Percentiles rank a stretch among this genome's conserved stretches.
phyloP scores from a whole-genome alignment of 2,329 filamentous ascomycete species.

The Monosporascus sp. region DNA sequence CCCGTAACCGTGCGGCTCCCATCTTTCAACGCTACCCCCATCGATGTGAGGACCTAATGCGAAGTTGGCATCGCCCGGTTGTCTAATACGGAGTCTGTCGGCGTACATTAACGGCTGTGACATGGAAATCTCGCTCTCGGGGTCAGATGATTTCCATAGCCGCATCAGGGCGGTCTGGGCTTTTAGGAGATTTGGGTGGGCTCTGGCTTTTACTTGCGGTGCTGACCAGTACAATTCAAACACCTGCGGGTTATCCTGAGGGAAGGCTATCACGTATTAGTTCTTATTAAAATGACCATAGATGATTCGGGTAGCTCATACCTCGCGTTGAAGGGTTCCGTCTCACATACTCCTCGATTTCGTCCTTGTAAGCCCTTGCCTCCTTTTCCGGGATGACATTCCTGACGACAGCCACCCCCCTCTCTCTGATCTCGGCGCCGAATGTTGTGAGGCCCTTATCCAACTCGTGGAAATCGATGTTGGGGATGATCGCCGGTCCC shows the following conservation, averaged over 20 bases:
- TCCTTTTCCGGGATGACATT: slow-evolving; percentile 60
- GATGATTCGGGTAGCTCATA: slow-evolving; percentile 13
- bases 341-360: slow-evolving; percentile 60
- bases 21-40: slow-evolving; percentile 69
- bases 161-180: slow-evolving; percentile 59
- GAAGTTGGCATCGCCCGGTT: slow-evolving; percentile 66
- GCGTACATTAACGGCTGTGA: slow-evolving; percentile 61
- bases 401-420: slow-evolving; percentile 60
- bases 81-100: slow-evolving; percentile 66
- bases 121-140: slow-evolving; percentile 42
- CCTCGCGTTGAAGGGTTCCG: slow-evolving; percentile 58
- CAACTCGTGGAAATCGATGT: slow-evolving; percentile 43
- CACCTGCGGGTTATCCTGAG: slow-evolving; percentile 61
- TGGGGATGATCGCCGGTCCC: slow-evolving; percentile 48
- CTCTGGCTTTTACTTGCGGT: slow-evolving; percentile 62
- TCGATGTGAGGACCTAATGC: slow-evolving; percentile 70
- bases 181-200: slow-evolving; percentile 58
- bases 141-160: slow-evolving; percentile 55
- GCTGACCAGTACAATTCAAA: slow-evolving; percentile 74
- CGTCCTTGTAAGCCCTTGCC: slow-evolving; percentile 60
- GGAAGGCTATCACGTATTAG: slow-evolving; percentile 49
- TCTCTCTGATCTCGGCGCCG: slow-evolving; percentile 50
- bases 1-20: slow-evolving; percentile 67
- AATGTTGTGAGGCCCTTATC: slow-evolving; percentile 31
- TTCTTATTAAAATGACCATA: background rate